Base-by-base conservation (phyloP, 2,329 filamentous ascomycete species). In the Beauveria pseudobassiana region DNA sequence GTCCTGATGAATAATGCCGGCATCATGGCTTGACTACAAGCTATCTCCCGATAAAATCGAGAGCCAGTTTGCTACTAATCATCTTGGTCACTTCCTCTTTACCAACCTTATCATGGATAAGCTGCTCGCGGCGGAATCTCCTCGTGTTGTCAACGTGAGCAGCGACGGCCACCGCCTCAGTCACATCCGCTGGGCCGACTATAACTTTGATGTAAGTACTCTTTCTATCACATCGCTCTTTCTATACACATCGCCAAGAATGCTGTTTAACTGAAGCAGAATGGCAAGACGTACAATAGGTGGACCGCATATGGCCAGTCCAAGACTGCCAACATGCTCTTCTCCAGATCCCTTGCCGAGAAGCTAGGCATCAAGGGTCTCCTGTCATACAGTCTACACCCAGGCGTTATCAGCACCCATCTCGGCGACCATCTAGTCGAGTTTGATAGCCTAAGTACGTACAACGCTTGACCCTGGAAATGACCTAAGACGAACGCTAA, bases 1-100 rank as follows among this genome's bases (percentile, higher is more conserved):
- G 70, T 77, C 5, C 60, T 79, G 12, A 72, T 79, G 12, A 79
- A 79, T 61, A 77, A 76, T 61, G 76, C 77, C 0, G 76, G 72
- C 3, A 70, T 79, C 54, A 79, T 79, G 77, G 75, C 70, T 1
- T 2, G 65, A 68, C 0, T 71, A 67, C 16, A 63, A 63, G 1
- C 62, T 68, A 8, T 73, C 73, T 0, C 63, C 64, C 0, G 77
- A 80, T 50, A 76, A 77, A 0, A 66, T 74, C 45, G 79, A 78
- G 67, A 70, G 57, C 59, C 71, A 71, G 22, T 69, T 77, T 28
- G 73, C 66, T 6, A 72, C 69, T 0, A 76, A 76, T 42, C 74
- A 77, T 38, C 60, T 77, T 2, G 75, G 74, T 0, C 76, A 70
- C 4, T 77, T 77, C 54, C 65, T 77, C 0, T 71, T 77, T 20